phyloP scores from a whole-genome alignment of 1,284 basidiomycete species.

The Naganishia albida region DNA sequence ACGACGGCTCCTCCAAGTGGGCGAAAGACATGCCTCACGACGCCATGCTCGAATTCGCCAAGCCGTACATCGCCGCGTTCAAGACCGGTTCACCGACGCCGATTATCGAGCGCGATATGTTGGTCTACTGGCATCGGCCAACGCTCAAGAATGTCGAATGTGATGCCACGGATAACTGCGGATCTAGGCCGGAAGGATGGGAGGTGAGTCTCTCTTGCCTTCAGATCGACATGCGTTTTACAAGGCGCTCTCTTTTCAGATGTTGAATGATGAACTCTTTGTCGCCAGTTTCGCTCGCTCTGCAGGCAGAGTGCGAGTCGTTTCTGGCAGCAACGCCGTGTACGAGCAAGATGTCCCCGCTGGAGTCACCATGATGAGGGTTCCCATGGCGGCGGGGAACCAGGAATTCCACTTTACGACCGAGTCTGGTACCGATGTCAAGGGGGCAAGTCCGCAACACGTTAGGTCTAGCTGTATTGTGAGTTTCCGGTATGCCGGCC shows the following conservation, averaged over 20 bases:
- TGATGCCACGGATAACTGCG: slow-evolving; percentile 50
- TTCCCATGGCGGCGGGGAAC: slow-evolving; percentile 47
- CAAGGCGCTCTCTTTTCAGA: slow-evolving; percentile 13
- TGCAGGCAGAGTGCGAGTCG: slow-evolving; percentile 46
- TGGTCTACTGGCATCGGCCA: slow-evolving; percentile 54
- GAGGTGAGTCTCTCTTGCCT: slow-evolving; percentile 38
- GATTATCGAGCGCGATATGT: slow-evolving; percentile 44
- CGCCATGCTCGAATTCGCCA: slow-evolving; percentile 49
- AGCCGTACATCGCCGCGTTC: slow-evolving; percentile 53
- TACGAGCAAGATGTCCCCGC: slow-evolving; percentile 40
- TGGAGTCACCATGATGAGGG: slow-evolving; percentile 44
- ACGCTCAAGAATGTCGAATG: slow-evolving; percentile 48
- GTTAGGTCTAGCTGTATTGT: slow-evolving; percentile 18
- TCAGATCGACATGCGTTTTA: not conserved
- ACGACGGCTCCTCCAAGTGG: slow-evolving; percentile 50
- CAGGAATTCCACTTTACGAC: slow-evolving; percentile 43
- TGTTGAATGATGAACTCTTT: slow-evolving; percentile 48
- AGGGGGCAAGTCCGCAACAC: slow-evolving; percentile 2
- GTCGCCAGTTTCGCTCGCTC: slow-evolving; percentile 45
- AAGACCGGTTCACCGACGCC: slow-evolving; percentile 42
- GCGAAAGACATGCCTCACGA: slow-evolving; percentile 48
- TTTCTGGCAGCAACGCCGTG: slow-evolving; percentile 43
- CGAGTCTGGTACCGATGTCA: slow-evolving; percentile 6
- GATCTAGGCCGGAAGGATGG: slow-evolving; percentile 46
- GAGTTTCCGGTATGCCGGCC: not conserved